These are phyloP conservation scores for Neurospora sp. DNA, from an alignment of 495 filamentous ascomycete species.

Conservation along the genomic window DNA sequence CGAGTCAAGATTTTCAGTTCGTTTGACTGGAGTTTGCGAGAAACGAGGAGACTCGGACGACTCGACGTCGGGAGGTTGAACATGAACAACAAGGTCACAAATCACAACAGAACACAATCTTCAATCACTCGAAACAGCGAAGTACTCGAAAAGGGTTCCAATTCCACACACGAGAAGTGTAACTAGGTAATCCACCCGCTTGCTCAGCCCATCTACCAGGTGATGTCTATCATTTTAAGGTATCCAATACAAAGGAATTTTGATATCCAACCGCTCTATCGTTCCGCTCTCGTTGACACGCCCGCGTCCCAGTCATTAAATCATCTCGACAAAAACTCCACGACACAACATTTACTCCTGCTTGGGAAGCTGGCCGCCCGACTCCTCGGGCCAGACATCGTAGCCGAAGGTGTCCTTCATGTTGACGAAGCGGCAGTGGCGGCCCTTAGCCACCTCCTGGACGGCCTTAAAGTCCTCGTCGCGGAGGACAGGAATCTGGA, in stretches of 20 bases:
- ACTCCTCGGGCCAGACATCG: slow-evolving; percentile 40
- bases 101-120: neutral
- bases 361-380: slow-evolving; percentile 5
- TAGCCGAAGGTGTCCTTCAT: slow-evolving; percentile 62
- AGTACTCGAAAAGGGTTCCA: neutral
- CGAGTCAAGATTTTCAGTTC: neutral
- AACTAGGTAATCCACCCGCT: neutral
- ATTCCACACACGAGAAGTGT: neutral
- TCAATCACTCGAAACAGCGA: neutral
- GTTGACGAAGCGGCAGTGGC: slow-evolving; percentile 62
- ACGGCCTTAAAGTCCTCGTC: slow-evolving; percentile 34
- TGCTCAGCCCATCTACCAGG: neutral
- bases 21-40: neutral
- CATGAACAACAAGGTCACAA: neutral
- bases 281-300: neutral
- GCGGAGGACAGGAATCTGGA: slow-evolving; percentile 30
- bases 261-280: neutral
- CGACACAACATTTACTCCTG: neutral
- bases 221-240: neutral
- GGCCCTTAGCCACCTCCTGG: slow-evolving; percentile 33
- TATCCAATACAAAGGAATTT: neutral
- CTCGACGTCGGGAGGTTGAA: neutral
- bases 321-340: neutral
- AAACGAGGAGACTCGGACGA: neutral
- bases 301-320: neutral